These are phyloP conservation scores for Aspergillus nanangensis DNA, from an alignment of 495 filamentous ascomycete genomes.

Conservation along the genomic window DNA sequence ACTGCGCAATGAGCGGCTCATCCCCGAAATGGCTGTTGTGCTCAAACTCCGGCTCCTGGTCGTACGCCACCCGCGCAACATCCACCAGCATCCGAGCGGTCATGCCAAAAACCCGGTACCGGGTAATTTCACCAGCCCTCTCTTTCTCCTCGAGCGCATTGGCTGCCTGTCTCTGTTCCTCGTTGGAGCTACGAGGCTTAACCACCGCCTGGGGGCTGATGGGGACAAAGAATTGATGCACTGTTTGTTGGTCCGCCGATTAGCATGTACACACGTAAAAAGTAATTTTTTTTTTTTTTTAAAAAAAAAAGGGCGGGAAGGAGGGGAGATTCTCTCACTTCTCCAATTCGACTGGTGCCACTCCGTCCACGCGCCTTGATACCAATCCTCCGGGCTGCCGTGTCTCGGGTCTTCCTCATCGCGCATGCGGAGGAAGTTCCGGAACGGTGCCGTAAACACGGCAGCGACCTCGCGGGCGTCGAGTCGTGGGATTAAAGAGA, in stretches of 20 bases:
- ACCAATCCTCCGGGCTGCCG: constrained; percentile 50
- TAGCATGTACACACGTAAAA: no score
- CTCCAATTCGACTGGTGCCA: constrained; percentile 70
- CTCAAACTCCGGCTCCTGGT: constrained; percentile 75
- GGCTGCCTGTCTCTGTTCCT: constrained; percentile 22
- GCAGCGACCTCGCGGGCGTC: constrained; percentile 84
- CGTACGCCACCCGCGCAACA: constrained; percentile 78
- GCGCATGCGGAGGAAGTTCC: constrained; percentile 56
- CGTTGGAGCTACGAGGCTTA: constrained; percentile 36
- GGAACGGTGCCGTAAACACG: constrained; percentile 83
- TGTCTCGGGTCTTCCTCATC: constrained; percentile 37
- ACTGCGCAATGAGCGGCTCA: constrained; percentile 63
- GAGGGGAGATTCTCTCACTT: constrained; percentile 23
- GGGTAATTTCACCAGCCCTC: constrained; percentile 35
- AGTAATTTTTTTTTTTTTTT: no score
- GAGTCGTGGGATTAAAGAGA: constrained; percentile 68
- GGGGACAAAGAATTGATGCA: constrained; percentile 89
- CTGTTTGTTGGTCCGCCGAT: constrained; percentile 16
- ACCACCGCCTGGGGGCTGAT: constrained; percentile 56
- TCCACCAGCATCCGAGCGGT: constrained; percentile 86
- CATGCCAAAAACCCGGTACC: constrained; percentile 87
- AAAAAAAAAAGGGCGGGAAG: constrained; percentile 4
- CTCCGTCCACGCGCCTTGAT: constrained; percentile 44
- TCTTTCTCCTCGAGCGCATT: constrained; percentile 38
- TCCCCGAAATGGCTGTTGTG: constrained; percentile 78